Conservation (phyloP, 2,329 filamentous ascomycete species). For the Hypomyces perniciosus region DNA sequence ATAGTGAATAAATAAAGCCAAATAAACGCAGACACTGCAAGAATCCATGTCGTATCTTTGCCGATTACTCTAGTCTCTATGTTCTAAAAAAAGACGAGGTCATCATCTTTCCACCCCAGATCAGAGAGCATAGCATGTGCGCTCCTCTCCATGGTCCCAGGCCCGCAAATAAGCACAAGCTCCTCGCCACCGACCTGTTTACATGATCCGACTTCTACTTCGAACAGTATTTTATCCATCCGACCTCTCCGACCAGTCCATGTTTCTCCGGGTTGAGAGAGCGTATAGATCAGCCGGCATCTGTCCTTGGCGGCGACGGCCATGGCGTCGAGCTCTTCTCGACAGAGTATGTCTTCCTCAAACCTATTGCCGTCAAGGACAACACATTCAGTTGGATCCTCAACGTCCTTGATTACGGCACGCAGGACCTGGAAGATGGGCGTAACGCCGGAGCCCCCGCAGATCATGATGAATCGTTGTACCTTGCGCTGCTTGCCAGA, state of each 20-base stretch:
- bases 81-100: background rate
- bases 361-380: slow-evolving; percentile 73
- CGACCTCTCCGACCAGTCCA: slow-evolving; percentile 67
- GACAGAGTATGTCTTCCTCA: slow-evolving; percentile 78
- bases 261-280: slow-evolving; percentile 55
- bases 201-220: background rate
- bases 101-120: background rate
- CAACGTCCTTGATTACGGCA: slow-evolving; percentile 59
- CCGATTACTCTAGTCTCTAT: too few relatives aligned
- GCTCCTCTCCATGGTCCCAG: slow-evolving; percentile 65
- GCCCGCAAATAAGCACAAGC: slow-evolving; percentile 63
- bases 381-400: slow-evolving; percentile 61
- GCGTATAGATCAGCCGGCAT: slow-evolving; percentile 62
- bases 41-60: too few relatives aligned
- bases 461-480: slow-evolving; percentile 52
- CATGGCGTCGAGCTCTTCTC: slow-evolving; percentile 33
- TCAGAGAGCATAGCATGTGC: slow-evolving; percentile 43
- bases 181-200: background rate
- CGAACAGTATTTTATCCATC: slow-evolving; percentile 39
- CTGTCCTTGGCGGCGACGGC: slow-evolving; percentile 45
- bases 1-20: too few relatives aligned
- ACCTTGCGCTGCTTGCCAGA: slow-evolving; percentile 28
- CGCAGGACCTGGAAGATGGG: slow-evolving; percentile 80
- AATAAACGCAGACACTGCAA: too few relatives aligned
- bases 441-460: slow-evolving; percentile 85